Percentiles rank a stretch among this genome's conserved stretches.
phyloP scores from a whole-genome alignment of 768 basidiomycete species.

The Phlebiopsis flavidoalba region DNA sequence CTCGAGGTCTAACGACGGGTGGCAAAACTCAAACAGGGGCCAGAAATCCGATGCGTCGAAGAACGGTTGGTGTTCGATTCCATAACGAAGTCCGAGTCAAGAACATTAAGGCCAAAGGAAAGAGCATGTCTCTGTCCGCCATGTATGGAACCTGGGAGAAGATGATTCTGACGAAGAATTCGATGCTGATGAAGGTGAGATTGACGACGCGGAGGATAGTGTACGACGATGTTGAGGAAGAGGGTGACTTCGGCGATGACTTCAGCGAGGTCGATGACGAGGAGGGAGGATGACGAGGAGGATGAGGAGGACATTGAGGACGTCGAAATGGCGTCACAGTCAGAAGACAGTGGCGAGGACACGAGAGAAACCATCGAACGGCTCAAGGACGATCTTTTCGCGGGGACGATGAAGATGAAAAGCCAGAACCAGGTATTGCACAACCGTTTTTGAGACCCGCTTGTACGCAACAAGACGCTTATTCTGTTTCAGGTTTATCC shows the following conservation, averaged over 20 bases:
- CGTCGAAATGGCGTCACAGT: constrained; percentile 13
- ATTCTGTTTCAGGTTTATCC: constrained; percentile 47
- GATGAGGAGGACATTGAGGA: constrained; percentile 20
- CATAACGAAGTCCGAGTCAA: constrained; percentile 77
- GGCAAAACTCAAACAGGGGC: constrained; percentile 19
- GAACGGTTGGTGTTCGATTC: constrained; percentile 61
- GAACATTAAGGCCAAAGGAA: constrained; percentile 71
- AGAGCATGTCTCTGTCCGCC: constrained; percentile 47
- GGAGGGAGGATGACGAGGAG: neutral
- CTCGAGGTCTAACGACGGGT: constrained; percentile 17
- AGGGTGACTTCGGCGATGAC: constrained; percentile 24
- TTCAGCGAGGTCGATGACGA: constrained; percentile 9
- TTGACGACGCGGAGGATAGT: constrained; percentile 25
- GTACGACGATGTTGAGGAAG: constrained; percentile 27
- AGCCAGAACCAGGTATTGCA: constrained; percentile 15
- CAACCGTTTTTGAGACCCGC: neutral
- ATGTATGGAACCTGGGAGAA: constrained; percentile 37
- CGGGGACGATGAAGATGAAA: constrained; percentile 59
- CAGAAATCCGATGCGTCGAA: constrained; percentile 19
- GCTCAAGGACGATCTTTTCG: constrained; percentile 75
- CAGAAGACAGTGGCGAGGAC: constrained; percentile 8
- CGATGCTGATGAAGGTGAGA: constrained; percentile 19
- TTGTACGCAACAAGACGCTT: neutral
- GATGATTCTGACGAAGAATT: constrained; percentile 29
- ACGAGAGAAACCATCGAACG: constrained; percentile 53